Evolutionary conservation across 352 stramenopile genomes (phyloP), one percentile per base, ranked within the genome.

Genomic region (Globisporangium camurandrum): DNA sequence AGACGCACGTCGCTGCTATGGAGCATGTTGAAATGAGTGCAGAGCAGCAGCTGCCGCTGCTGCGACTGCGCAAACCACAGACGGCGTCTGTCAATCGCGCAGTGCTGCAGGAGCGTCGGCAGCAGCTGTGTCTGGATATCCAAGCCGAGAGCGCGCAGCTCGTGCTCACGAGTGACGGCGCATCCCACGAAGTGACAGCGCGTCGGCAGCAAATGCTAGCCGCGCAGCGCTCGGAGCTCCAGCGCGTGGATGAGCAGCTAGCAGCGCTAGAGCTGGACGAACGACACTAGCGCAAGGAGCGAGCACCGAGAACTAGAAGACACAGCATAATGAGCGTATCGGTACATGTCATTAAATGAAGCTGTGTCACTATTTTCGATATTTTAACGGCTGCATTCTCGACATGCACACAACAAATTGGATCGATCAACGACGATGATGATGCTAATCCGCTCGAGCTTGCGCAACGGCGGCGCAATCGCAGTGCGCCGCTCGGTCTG

Each of bases 91-190:
- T 14, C 19, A 24, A 37, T 49, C 14, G 60, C 58, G 33, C 34
- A 19, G 17, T 5, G 40, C 40, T 79, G 33, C 46, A 66, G 30
- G 64, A 73, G 41, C 60, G 38, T 11, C 64, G 67, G 16, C 62
- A 59, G n/a, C 67, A 72, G 52, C 54, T 83, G 5, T 83, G 71
- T 24, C 54, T 83, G 1, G 71, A 83, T 34, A 77, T 83, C 43
- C 71, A 83, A 27, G 57, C 62, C 2, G 68, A 62, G 49, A 83
- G 68, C 45, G 68, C 71, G 42, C 63, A 69, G 27, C 58, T 80
- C 19, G 66, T 76, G 34, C 43, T 83, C 38, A 61, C 53, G 8
- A 64, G 69, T 50, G 54, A 61, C 23, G 46, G 38, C 12, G 34
- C n/a, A 55, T 59, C 28, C 36, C 56, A 19, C 42, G n/a, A 46